Evolutionary conservation across 2,329 filamentous ascomycete species (phyloP), one percentile per base, ranked within the genome.

Genomic region (Basipetospora chlamydospora): DNA sequence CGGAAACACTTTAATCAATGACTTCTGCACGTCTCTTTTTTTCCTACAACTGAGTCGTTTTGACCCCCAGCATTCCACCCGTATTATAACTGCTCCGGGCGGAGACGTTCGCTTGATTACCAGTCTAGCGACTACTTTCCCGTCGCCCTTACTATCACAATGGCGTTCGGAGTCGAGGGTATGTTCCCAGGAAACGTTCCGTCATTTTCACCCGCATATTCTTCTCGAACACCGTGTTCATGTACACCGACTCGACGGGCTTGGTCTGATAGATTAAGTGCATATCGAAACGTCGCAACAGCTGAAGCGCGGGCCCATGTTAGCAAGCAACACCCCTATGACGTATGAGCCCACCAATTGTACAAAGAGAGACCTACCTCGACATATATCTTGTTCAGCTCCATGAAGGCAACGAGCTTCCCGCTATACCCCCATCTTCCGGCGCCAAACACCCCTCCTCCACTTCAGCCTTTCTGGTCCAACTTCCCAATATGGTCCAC

Each of bases 341-440:
- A 13, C 5, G 10, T 13, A 11, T 5, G 2, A 3, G 12, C 11
- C 28, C 8, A 13, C 5, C 15, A 12, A 30, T 30, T 6, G 2
- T 9, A 16, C n/a, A 16, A 16, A 16, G 15, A 30, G 12, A 20
- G 16, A 30, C 53, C 40, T 44, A 61, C 59, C 54, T 61, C 56
- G 23, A 60, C 51, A 33, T 59, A 47, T 2, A 55, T 42, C 43
- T 64, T 64, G 40, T 58, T 54, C 35, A 63, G 37, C 45, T 63
- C 59, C 40, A 63, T 53, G 31, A 55, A 45, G 3, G 59, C 59
- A 20, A 63, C 56, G 15, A 50, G 48, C 43, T 54, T 58, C 1
- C 61, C 61, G 16, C 30, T 22, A 18, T 18, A 33, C 10, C 30
- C 43, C 39, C 49, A 57, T 16, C 46, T 46, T 1, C 60, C 59